These are phyloP conservation scores for Dryadomyces quercivorus DNA, from an alignment of 2,329 filamentous ascomycete genomes.

Conservation along the genomic window DNA sequence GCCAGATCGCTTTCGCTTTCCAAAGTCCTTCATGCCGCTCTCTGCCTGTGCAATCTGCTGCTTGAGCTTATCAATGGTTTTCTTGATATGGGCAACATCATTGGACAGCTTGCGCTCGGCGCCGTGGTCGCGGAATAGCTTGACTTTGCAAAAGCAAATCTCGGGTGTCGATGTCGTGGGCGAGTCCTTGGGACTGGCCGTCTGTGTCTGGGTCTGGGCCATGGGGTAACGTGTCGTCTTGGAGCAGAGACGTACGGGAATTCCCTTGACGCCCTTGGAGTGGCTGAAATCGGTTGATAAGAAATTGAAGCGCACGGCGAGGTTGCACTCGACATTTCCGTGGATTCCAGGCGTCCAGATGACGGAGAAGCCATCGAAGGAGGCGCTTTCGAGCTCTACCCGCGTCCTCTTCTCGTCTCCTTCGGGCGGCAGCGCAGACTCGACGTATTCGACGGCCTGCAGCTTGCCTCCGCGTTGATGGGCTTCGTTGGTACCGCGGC, in stretches of 20 bases:
- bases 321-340: constrained; percentile 61
- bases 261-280: constrained; percentile 96
- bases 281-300: constrained; percentile 97
- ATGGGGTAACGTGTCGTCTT: constrained; percentile 48
- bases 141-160: constrained; percentile 91
- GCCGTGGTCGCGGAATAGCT: constrained; percentile 91
- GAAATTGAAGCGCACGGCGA: constrained; percentile 95
- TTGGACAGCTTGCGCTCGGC: constrained; percentile 92
- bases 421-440: constrained; percentile 44
- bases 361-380: constrained; percentile 89
- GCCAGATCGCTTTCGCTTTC: constrained; percentile 49
- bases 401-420: constrained; percentile 55
- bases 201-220: constrained; percentile 27
- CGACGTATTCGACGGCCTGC: constrained; percentile 91
- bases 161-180: constrained; percentile 29
- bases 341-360: constrained; percentile 69
- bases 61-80: constrained; percentile 90
- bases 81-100: constrained; percentile 88
- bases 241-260: constrained; percentile 82
- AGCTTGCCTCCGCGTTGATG: constrained; percentile 87
- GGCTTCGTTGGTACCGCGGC: constrained; percentile 86
- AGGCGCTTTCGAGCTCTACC: constrained; percentile 61
- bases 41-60: constrained; percentile 78
- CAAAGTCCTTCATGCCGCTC: constrained; percentile 53
- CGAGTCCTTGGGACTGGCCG: constrained; percentile 32